phyloP scores from a whole-genome alignment of 2,329 filamentous ascomycete species.

The Penicillium sp. region DNA sequence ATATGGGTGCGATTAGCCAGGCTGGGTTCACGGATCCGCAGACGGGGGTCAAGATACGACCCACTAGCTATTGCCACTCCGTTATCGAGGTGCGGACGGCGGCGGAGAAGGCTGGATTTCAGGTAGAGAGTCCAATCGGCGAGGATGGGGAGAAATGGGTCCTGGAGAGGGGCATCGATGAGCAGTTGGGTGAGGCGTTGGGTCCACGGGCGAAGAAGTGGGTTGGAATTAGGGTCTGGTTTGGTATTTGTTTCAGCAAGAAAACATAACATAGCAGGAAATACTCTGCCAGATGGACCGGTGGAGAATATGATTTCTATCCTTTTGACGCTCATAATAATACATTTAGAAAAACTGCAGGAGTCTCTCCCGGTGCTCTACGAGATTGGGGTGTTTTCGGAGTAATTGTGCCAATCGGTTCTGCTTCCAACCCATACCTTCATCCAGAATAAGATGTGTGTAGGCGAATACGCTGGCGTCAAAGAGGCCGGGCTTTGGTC shows the following conservation, averaged over 20 bases:
- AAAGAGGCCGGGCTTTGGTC: conserved; percentile 62
- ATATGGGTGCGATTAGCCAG: conserved; percentile 58
- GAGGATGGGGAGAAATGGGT: conserved; percentile 23
- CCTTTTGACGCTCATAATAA: conserved; percentile 8
- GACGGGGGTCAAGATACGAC: conserved; percentile 55
- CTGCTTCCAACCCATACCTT: conserved; percentile 60
- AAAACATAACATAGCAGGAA: conserved; percentile 16
- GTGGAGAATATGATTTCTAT: conserved; percentile 7
- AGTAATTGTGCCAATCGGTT: conserved; percentile 57
- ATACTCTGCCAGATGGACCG: not conserved
- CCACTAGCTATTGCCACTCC: conserved; percentile 55
- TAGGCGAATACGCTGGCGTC: conserved; percentile 90
- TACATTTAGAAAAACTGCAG: conserved; percentile 47
- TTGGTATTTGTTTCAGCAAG: conserved; percentile 47
- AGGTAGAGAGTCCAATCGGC: conserved; percentile 34
- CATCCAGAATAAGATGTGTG: conserved; percentile 71
- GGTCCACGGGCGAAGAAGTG: conserved; percentile 61
- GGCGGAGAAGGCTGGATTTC: conserved; percentile 47
- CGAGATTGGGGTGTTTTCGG: conserved; percentile 56
- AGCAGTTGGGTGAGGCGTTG: conserved; percentile 54
- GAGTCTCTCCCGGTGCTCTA: conserved; percentile 60
- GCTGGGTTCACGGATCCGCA: conserved; percentile 57
- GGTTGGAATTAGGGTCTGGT: conserved; percentile 55
- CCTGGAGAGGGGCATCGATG: conserved; percentile 46
- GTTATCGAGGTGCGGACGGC: conserved; percentile 50